Conservation (phyloP, 345 rosid species). For the Eucalyptus regnans region DNA sequence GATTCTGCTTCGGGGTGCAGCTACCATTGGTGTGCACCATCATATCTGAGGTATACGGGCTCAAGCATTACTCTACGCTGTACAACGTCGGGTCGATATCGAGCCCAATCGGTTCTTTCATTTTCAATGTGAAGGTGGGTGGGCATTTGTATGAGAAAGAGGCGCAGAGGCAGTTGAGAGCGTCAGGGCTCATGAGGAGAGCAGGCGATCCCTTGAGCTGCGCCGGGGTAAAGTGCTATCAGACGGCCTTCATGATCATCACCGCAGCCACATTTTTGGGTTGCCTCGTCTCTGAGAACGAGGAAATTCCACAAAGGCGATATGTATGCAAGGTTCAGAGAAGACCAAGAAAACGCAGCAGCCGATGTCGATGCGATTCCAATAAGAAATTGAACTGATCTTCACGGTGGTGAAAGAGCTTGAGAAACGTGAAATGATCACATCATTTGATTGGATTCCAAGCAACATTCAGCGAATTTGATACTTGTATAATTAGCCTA, state of each 20-base stretch:
- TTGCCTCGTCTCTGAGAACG: neutral
- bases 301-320: neutral
- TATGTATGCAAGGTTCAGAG: neutral
- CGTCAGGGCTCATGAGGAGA: neutral
- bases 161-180: neutral
- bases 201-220: neutral
- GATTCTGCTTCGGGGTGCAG: slow-evolving; percentile 3
- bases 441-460: neutral
- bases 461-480: neutral
- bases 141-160: neutral
- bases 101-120: neutral
- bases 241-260: neutral
- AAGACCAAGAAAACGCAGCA: neutral
- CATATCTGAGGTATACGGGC: slow-evolving; percentile 1
- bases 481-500: neutral
- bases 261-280: slow-evolving; percentile 1
- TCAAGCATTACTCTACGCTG: neutral
- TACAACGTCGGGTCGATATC: neutral
- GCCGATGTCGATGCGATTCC: neutral
- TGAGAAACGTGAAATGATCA: neutral
- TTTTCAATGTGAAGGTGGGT: neutral
- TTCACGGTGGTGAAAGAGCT: neutral
- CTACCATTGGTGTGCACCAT: neutral
- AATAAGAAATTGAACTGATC: neutral
- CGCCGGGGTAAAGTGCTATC: neutral